Percentiles rank a stretch among this genome's conserved stretches.
These are phyloP conservation scores for Colletotrichum eremochloae DNA, from an alignment of 2,329 filamentous ascomycete genomes.

Conservation along the genomic window DNA sequence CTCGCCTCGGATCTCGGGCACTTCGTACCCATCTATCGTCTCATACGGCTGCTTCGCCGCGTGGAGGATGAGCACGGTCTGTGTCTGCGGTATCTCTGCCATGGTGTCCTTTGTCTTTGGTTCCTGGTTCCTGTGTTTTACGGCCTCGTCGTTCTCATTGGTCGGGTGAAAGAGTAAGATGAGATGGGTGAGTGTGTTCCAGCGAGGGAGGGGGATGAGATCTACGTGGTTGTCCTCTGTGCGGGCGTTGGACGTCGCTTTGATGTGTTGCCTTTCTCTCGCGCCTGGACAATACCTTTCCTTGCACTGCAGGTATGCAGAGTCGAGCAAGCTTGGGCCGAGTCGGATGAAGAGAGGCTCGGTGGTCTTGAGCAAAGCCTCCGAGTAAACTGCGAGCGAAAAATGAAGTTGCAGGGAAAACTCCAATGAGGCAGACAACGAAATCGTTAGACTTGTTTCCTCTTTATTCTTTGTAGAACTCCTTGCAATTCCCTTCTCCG, in stretches of 20 bases:
- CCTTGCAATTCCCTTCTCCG: not conserved
- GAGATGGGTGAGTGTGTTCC: not conserved
- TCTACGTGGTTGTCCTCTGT: not conserved
- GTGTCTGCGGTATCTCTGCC: slow-evolving; percentile 46
- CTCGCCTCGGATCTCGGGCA: slow-evolving; percentile 56
- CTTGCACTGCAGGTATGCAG: not conserved
- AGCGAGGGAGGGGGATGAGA: slow-evolving; percentile 9
- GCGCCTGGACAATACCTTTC: slow-evolving; percentile 17
- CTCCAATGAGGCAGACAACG: not conserved
- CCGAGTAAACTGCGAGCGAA: not conserved
- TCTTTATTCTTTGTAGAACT: not conserved
- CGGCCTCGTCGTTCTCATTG: slow-evolving; percentile 25
- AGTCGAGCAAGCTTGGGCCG: not conserved
- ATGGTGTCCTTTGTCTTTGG: slow-evolving; percentile 9
- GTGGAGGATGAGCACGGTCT: slow-evolving; percentile 64
- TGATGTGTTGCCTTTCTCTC: not conserved
- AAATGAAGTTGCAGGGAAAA: not conserved
- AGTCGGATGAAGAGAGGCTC: not conserved
- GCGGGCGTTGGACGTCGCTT: slow-evolving; percentile 8
- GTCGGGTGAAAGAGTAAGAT: not conserved
- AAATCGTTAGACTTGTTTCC: not conserved
- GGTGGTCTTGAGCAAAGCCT: not conserved
- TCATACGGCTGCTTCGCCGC: slow-evolving; percentile 64
- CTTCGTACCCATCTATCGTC: slow-evolving; percentile 57
- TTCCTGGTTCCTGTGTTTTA: not conserved